phyloP scores from a whole-genome alignment of 2,329 filamentous ascomycete genomes.

The Xylariaceae sp. region DNA sequence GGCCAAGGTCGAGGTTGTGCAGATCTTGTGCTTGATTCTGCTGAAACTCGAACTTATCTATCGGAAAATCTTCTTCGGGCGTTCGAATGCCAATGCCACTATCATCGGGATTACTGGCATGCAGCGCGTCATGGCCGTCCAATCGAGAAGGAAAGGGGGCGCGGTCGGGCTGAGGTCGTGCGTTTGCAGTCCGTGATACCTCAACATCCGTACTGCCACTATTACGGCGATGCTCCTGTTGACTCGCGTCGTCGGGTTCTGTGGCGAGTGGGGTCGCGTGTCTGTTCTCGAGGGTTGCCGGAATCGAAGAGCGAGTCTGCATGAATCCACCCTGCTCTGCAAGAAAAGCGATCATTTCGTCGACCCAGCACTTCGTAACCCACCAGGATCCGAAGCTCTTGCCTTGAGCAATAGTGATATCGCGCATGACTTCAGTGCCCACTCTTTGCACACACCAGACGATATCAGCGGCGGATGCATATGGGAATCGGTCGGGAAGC shows the following conservation, averaged over 20 bases:
- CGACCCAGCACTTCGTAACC: slow-evolving; percentile 92
- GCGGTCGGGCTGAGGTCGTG: slow-evolving; percentile 45
- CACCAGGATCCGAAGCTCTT: slow-evolving; percentile 87
- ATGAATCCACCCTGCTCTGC: slow-evolving; percentile 89
- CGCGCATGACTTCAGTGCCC: slow-evolving; percentile 71
- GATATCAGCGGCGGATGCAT: slow-evolving; percentile 66
- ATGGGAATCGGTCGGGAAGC: slow-evolving; percentile 66
- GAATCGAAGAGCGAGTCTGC: slow-evolving; percentile 42
- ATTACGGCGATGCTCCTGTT: slow-evolving; percentile 39
- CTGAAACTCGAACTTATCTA: slow-evolving; percentile 53
- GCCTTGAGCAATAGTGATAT: slow-evolving; percentile 72
- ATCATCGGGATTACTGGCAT: slow-evolving; percentile 55
- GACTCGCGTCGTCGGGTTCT: slow-evolving; percentile 33
- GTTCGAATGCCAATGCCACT: slow-evolving; percentile 69
- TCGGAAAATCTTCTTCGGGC: slow-evolving; percentile 58
- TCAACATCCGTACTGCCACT: slow-evolving; percentile 42
- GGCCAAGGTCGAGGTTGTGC: slow-evolving; percentile 24
- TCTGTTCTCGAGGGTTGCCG: slow-evolving; percentile 27
- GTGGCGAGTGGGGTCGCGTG: slow-evolving; percentile 26
- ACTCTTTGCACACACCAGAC: slow-evolving; percentile 72
- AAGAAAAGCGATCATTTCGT: slow-evolving; percentile 89
- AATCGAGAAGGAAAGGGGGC: slow-evolving; percentile 47
- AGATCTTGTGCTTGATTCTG: slow-evolving; percentile 34
- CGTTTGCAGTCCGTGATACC: slow-evolving; percentile 35
- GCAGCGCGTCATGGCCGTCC: slow-evolving; percentile 42